These are phyloP conservation scores for Aspergillus candidus DNA, from an alignment of 2,329 filamentous ascomycete genomes.

Conservation along the genomic window DNA sequence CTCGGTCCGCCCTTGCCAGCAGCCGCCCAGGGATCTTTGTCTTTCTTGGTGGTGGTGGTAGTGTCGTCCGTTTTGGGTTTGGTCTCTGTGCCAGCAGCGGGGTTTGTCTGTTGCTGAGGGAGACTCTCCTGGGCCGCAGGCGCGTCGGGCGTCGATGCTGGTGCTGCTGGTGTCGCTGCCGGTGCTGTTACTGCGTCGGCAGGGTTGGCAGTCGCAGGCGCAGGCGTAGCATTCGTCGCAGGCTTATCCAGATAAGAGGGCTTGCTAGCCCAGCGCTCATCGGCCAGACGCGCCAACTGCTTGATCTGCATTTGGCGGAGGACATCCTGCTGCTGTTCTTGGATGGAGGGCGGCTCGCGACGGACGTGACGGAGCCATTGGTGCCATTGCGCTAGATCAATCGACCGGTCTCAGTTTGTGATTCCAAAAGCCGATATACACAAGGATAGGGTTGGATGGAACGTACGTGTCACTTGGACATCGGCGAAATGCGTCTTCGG, in stretches of 20 bases:
- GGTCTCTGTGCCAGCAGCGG: too few species aligned
- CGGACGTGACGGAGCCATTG: slow-evolving; percentile 63
- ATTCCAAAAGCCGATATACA: not conserved
- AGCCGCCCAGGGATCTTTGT: slow-evolving; percentile 53
- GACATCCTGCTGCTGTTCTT: slow-evolving; percentile 55
- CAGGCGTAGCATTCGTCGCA: slow-evolving; percentile 21
- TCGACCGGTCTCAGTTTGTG: slow-evolving; percentile 12
- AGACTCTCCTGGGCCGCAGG: slow-evolving; percentile 33
- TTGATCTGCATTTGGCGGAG: slow-evolving; percentile 54
- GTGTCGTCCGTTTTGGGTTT: not conserved
- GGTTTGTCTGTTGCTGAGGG: too few species aligned
- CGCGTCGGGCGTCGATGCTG: slow-evolving; percentile 1
- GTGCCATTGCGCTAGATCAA: slow-evolving; percentile 55
- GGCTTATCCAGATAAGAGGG: slow-evolving; percentile 55
- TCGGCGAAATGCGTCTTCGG: slow-evolving; percentile 51
- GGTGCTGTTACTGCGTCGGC: too few species aligned
- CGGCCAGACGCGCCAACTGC: slow-evolving; percentile 53
- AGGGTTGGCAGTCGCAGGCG: too few species aligned
- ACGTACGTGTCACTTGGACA: slow-evolving; percentile 54
- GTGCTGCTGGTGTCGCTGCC: too few species aligned
- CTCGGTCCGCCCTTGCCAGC: slow-evolving; percentile 50
- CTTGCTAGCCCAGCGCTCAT: slow-evolving; percentile 56
- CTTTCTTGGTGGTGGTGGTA: slow-evolving; percentile 11
- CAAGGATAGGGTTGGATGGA: not conserved
- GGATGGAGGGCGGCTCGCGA: slow-evolving; percentile 48